Evolutionary conservation across 129 eudicot species (phyloP).

Genomic region (Silybum marianum): DNA sequence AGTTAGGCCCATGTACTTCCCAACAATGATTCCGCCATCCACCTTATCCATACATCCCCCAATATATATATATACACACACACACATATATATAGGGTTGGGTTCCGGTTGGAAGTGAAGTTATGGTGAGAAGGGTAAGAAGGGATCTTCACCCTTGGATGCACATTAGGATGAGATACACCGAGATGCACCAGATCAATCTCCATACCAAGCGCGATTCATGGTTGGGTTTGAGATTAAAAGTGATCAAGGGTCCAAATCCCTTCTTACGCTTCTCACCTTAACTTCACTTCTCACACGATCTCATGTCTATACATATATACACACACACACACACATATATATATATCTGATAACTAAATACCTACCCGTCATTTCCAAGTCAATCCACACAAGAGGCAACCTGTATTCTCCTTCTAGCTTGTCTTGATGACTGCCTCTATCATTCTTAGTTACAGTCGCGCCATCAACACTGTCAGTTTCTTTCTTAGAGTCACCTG

Average conservation of each 20-base stretch:
- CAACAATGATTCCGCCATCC: not conserved
- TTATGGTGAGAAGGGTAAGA: no score
- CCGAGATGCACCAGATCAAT: no score
- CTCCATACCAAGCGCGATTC: no score
- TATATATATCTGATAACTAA: not conserved
- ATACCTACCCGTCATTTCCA: constrained; percentile 94
- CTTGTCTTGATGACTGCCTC: constrained; percentile 20
- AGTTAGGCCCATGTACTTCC: not conserved
- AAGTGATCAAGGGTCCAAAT: no score
- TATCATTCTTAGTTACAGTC: constrained; percentile 25
- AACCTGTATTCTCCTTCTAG: constrained; percentile 43
- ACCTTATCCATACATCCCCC: not conserved
- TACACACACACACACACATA: not conserved
- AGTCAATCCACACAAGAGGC: constrained; percentile 98
- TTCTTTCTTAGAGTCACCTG: constrained; percentile 50
- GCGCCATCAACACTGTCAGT: constrained; percentile 31
- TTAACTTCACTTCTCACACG: no score
- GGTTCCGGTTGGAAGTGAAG: no score
- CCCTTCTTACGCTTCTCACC: no score
- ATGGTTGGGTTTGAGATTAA: no score
- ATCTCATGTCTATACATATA: not conserved
- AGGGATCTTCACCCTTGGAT: no score
- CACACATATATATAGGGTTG: no score
- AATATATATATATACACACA: not conserved
- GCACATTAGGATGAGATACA: no score